Evolutionary conservation across 352 stramenopile genomes (phyloP).

Genomic region (Phytophthora litchii): DNA sequence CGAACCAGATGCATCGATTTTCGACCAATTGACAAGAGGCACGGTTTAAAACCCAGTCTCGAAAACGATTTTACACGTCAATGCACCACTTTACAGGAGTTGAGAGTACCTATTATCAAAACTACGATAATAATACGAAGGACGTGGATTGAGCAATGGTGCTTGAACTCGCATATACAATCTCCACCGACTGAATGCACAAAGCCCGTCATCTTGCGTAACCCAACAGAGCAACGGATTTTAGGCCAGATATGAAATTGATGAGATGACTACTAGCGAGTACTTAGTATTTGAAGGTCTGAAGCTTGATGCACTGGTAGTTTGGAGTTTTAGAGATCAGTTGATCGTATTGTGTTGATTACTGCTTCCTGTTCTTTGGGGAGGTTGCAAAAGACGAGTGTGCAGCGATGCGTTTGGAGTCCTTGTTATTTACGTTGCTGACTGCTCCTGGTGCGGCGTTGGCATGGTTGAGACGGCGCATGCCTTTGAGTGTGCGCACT

Average conservation of each 20-base stretch:
- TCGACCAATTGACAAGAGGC: conserved; percentile 14
- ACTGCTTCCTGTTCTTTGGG: conserved; percentile 30
- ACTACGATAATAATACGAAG: too few species aligned
- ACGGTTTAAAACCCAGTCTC: conserved; percentile 1
- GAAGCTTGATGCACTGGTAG: conserved; percentile 10
- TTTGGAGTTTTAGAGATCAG: neutral
- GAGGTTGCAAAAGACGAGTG: conserved; percentile 21
- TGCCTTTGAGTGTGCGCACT: conserved; percentile 86
- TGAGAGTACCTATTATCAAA: too few species aligned
- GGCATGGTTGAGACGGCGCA: conserved; percentile 67
- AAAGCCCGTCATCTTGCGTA: too few species aligned
- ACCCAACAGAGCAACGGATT: too few species aligned
- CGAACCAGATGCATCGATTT: conserved; percentile 21
- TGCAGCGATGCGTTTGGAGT: conserved; percentile 18
- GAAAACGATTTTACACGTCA: too few species aligned
- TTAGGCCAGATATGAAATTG: neutral
- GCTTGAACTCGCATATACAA: too few species aligned
- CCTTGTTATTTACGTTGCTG: conserved; percentile 25
- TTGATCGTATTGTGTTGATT: neutral
- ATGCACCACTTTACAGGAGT: too few species aligned
- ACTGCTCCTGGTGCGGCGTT: conserved; percentile 17
- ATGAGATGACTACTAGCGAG: conserved; percentile 2
- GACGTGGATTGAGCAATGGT: too few species aligned
- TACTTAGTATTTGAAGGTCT: conserved; percentile 14
- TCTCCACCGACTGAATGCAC: too few species aligned